A percentile compares a stretch with the other conserved stretches of the same genome.
These are phyloP conservation scores for Syncephalastrum sp. DNA, from an alignment of 371 early-diverging fungal genomes.

Conservation along the genomic window DNA sequence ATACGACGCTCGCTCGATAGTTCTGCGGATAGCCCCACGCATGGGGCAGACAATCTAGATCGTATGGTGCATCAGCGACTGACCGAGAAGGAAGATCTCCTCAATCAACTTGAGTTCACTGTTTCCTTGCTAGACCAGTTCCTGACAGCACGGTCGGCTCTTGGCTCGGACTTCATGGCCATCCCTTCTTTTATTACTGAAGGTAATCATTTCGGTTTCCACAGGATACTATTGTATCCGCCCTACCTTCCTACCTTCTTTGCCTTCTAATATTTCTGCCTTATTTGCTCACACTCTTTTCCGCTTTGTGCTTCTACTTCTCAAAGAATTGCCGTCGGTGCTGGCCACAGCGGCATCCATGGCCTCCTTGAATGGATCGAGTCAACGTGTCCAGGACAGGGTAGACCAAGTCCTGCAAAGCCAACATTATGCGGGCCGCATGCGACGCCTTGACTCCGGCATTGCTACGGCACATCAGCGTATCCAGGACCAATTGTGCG, in stretches of 20 bases:
- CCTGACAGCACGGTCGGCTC: conserved; percentile 27
- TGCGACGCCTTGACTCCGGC: conserved; percentile 25
- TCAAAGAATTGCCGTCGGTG: conserved; percentile 27
- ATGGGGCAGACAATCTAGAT: conserved; percentile 18
- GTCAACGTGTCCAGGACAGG: conserved; percentile 12
- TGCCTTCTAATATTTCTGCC: not conserved
- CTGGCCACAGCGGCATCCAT: conserved; percentile 19
- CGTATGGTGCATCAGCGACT: conserved; percentile 28
- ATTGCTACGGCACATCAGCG: conserved; percentile 37
- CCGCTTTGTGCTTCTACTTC: not conserved
- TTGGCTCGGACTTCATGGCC: conserved; percentile 18
- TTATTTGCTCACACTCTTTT: not conserved
- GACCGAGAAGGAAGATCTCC: conserved; percentile 31
- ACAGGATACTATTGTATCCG: not conserved
- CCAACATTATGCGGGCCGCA: conserved; percentile 33
- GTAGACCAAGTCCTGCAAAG: conserved; percentile 30
- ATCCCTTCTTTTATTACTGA: conserved; percentile 31
- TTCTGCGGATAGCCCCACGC: not conserved
- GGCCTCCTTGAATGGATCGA: conserved; percentile 6
- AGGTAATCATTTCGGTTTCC: conserved; percentile 17
- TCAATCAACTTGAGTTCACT: conserved; percentile 35
- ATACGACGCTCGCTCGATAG: no score
- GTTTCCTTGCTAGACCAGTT: conserved; percentile 36
- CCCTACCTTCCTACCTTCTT: not conserved
- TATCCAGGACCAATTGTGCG: conserved; percentile 29